Percentiles rank a stretch among this genome's conserved stretches.
phyloP scores from a whole-genome alignment of 768 basidiomycete genomes.

The Phylloporus arenicola region DNA sequence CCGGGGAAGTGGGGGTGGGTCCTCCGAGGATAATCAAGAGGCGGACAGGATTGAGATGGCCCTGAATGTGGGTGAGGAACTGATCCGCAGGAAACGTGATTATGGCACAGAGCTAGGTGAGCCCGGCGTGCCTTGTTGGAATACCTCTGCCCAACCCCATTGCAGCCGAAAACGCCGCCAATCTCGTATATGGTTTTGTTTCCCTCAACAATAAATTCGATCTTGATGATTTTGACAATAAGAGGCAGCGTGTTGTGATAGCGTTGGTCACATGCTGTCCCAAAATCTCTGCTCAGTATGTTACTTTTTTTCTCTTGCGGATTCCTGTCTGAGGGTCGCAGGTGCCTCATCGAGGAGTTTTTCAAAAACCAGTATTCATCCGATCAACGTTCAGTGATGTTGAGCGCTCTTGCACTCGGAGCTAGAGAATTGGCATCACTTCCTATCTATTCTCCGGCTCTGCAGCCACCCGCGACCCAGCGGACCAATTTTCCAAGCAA shows the following conservation, averaged over 20 bases:
- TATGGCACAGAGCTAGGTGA: conserved; percentile 88
- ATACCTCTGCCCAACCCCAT: background rate
- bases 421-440: conserved; percentile 73
- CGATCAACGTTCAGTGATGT: conserved; percentile 76
- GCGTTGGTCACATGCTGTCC: conserved; percentile 83
- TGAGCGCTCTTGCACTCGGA: conserved; percentile 82
- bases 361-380: conserved; percentile 92
- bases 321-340: conserved; percentile 28
- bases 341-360: conserved; percentile 84
- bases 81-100: conserved; percentile 76
- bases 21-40: conserved; percentile 55
- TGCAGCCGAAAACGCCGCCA: conserved; percentile 85
- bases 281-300: conserved; percentile 74
- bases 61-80: conserved; percentile 68
- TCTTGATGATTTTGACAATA: conserved; percentile 69
- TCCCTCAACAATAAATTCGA: conserved; percentile 81
- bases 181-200: conserved; percentile 68
- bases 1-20: conserved; percentile 48
- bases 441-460: conserved; percentile 27
- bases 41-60: conserved; percentile 79
- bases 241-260: conserved; percentile 69
- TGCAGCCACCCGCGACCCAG: conserved; percentile 29
- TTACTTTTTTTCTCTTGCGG: background rate
- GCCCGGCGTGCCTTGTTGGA: background rate
- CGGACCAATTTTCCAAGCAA: conserved; percentile 74